phyloP scores from a whole-genome alignment of 495 filamentous ascomycete genomes.

The Collariella sp. region DNA sequence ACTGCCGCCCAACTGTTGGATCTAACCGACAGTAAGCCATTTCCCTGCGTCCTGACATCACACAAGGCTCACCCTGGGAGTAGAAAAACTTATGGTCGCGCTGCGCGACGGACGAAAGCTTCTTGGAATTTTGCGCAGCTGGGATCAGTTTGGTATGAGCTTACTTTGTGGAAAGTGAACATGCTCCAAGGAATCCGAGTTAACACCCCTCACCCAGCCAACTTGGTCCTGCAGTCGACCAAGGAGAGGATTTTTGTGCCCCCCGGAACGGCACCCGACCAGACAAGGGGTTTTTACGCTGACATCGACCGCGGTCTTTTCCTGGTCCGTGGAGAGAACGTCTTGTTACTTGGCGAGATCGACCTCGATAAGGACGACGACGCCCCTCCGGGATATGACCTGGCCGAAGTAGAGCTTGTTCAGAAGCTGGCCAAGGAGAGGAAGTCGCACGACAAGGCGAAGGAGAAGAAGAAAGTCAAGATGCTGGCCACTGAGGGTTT shows the following conservation, averaged over 20 bases:
- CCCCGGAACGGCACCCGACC: conserved; percentile 18
- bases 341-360: conserved; percentile 85
- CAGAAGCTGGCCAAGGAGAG: conserved; percentile 62
- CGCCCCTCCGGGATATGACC: conserved; percentile 58
- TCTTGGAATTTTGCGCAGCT: conserved; percentile 84
- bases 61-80: background rate
- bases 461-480: conserved; percentile 59
- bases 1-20: conserved; percentile 92
- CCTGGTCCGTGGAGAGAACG: conserved; percentile 88
- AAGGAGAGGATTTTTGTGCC: conserved; percentile 74
- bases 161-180: background rate
- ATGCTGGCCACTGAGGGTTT: conserved; percentile 72
- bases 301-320: conserved; percentile 77
- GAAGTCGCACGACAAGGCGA: conserved; percentile 55
- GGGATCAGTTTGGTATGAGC: conserved; percentile 92
- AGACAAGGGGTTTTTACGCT: conserved; percentile 51
- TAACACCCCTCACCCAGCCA: conserved; percentile 49
- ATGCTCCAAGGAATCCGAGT: background rate
- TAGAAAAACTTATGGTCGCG: conserved; percentile 87
- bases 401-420: conserved; percentile 60
- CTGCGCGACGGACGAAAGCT: conserved; percentile 89
- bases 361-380: conserved; percentile 94
- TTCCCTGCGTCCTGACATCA: background rate
- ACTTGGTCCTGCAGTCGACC: conserved; percentile 87
- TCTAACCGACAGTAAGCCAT: conserved; percentile 81